phyloP scores from a whole-genome alignment of 805 yeast species.

The Candida pini region DNA sequence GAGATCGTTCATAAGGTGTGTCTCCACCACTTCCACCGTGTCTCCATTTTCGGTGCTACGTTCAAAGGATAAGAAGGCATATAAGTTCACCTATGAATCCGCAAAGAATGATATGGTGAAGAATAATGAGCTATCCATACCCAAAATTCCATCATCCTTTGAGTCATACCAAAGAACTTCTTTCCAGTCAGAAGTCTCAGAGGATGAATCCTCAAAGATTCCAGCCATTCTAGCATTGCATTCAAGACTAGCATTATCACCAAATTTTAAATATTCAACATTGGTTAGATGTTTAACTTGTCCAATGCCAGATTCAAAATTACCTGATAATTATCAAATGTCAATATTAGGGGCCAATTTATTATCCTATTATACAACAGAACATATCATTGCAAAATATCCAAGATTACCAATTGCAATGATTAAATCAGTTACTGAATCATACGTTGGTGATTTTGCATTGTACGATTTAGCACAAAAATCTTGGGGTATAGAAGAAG shows the following conservation, averaged over 20 bases:
- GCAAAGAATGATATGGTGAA: slow-evolving; percentile 18
- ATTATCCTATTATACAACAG: slow-evolving; percentile 69
- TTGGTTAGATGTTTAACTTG: slow-evolving; percentile 80
- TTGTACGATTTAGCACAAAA: slow-evolving; percentile 59
- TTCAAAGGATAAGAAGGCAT: slow-evolving; percentile 7
- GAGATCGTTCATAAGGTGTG: slow-evolving; percentile 2
- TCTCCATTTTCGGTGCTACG: background rate
- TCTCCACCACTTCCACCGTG: background rate
- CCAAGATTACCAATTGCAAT: slow-evolving; percentile 88
- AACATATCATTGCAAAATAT: slow-evolving; percentile 64
- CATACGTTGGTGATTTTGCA: slow-evolving; percentile 64
- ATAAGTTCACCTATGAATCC: slow-evolving; percentile 25
- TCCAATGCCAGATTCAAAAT: slow-evolving; percentile 30
- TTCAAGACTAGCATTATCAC: slow-evolving; percentile 63
- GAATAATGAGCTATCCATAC: slow-evolving; percentile 10
- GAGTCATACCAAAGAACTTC: slow-evolving; percentile 27
- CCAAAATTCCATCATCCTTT: slow-evolving; percentile 25
- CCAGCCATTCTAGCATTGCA: slow-evolving; percentile 78
- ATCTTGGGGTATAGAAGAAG: slow-evolving; percentile 87
- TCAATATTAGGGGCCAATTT: slow-evolving; percentile 78
- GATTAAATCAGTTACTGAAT: slow-evolving; percentile 67
- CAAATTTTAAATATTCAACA: slow-evolving; percentile 51
- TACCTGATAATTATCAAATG: slow-evolving; percentile 72
- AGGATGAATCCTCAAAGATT: slow-evolving; percentile 49
- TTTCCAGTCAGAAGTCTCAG: slow-evolving; percentile 31